Conservation (phyloP, 371 early-diverging fungal species). For the Aphelidium insulamus region DNA sequence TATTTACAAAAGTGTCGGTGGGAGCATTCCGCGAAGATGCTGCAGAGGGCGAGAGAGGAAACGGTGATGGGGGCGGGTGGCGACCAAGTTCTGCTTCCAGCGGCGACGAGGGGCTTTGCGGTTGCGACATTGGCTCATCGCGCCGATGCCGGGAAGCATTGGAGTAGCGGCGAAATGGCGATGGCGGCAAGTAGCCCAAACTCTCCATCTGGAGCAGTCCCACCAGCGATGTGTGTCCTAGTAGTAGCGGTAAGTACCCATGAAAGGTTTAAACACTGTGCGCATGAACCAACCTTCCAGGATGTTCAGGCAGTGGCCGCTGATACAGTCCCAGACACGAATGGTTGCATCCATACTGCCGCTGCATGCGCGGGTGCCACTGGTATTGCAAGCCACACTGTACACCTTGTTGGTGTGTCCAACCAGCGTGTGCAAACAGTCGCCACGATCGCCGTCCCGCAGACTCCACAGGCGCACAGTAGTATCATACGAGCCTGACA, state of each 20-base stretch:
- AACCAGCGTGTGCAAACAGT: slow-evolving; percentile 31
- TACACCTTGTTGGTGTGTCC: slow-evolving; percentile 87
- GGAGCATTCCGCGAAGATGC: too few species aligned
- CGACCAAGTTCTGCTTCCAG: too few species aligned
- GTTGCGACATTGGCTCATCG: too few species aligned
- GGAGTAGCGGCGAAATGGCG: too few species aligned
- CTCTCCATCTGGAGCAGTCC: slow-evolving; percentile 74
- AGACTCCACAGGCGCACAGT: slow-evolving; percentile 86
- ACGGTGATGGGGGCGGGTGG: too few species aligned
- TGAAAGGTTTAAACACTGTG: background rate
- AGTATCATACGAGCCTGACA: slow-evolving; percentile 90
- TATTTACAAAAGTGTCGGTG: too few species aligned
- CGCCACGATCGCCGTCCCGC: slow-evolving; percentile 31
- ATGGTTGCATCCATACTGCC: slow-evolving; percentile 93
- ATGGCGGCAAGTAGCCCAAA: too few species aligned
- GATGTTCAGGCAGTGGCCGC: slow-evolving; percentile 50
- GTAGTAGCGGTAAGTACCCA: too few species aligned
- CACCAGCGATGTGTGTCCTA: slow-evolving; percentile 77
- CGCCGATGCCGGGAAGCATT: too few species aligned
- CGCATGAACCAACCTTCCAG: slow-evolving; percentile 27
- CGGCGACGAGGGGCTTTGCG: too few species aligned
- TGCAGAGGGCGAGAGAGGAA: too few species aligned
- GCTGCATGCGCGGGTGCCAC: slow-evolving; percentile 58
- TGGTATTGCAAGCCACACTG: slow-evolving; percentile 66
- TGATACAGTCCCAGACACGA: slow-evolving; percentile 81